phyloP scores from a whole-genome alignment of 768 basidiomycete species.

The Pholiota conissans region DNA sequence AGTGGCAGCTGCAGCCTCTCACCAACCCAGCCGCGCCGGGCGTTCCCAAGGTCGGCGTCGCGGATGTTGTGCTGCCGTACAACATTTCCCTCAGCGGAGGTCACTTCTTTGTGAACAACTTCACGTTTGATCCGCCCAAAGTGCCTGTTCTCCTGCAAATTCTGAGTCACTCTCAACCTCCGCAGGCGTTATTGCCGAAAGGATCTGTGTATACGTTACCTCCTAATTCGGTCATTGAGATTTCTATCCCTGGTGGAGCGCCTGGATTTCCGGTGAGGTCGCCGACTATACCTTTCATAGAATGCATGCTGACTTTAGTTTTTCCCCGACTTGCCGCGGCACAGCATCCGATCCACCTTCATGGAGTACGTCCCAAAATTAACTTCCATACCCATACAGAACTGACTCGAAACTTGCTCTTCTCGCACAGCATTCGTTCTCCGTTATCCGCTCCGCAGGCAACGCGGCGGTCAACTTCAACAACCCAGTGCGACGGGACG shows the following conservation, averaged over 20 bases:
- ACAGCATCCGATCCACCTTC: constrained; percentile 47
- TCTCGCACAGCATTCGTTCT: constrained; percentile 31
- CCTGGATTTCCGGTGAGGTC: constrained; percentile 26
- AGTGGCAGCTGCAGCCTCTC: constrained; percentile 34
- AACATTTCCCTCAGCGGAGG: constrained; percentile 25
- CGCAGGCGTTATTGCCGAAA: constrained; percentile 39
- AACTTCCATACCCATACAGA: too few relatives aligned
- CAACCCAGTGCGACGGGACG: constrained; percentile 62
- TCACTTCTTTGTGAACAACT: constrained; percentile 17
- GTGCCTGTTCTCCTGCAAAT: constrained; percentile 52
- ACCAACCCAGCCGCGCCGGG: constrained; percentile 30
- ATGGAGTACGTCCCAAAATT: constrained; percentile 36
- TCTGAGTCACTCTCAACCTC: constrained; percentile 38
- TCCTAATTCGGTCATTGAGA: constrained; percentile 46
- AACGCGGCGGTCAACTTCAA: constrained; percentile 38
- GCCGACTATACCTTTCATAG: neutral
- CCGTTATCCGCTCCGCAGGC: constrained; percentile 42
- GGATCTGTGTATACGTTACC: constrained; percentile 46
- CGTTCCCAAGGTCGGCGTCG: constrained; percentile 30
- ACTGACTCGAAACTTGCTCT: constrained; percentile 12
- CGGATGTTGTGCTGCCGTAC: constrained; percentile 35
- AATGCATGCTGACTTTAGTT: neutral
- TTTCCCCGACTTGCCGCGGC: neutral
- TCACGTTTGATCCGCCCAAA: constrained; percentile 32
- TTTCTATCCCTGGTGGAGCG: constrained; percentile 39